A percentile compares a stretch with the other conserved stretches of the same genome.
phyloP scores from a whole-genome alignment of 805 yeast species.

The Yarrowia sp. region DNA sequence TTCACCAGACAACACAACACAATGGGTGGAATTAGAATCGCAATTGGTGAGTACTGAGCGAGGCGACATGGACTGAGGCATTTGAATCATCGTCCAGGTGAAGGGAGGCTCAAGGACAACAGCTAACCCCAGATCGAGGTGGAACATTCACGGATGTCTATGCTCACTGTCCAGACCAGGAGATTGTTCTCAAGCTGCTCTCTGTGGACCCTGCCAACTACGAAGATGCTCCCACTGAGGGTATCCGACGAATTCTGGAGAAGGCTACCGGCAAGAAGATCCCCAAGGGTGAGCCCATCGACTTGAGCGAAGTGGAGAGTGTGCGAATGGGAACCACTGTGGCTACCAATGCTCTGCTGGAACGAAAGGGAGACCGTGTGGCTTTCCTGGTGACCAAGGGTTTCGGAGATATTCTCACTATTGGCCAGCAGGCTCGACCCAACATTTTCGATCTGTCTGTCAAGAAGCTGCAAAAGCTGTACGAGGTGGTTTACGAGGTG shows the following conservation, averaged over 20 bases:
- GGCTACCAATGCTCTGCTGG: constrained; percentile 92
- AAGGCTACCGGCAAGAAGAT: constrained; percentile 52
- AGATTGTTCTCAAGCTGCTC: constrained; percentile 66
- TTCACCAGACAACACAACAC: background rate
- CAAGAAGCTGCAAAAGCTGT: constrained; percentile 65
- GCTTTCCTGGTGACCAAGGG: constrained; percentile 87
- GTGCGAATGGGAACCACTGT: constrained; percentile 92
- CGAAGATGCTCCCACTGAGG: constrained; percentile 89
- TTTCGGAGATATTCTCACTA: constrained; percentile 72
- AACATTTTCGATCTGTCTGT: constrained; percentile 81
- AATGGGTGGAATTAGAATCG: constrained; percentile 24
- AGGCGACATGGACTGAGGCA: too few species aligned
- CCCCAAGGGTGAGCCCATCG: constrained; percentile 60
- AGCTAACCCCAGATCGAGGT: constrained; percentile 50
- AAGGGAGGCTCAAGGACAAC: too few species aligned
- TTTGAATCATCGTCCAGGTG: too few species aligned
- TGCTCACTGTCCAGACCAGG: constrained; percentile 51
- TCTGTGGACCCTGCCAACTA: constrained; percentile 90
- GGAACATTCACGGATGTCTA: constrained; percentile 88
- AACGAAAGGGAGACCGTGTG: constrained; percentile 86
- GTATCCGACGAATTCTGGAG: constrained; percentile 76
- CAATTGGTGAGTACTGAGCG: constrained; percentile 13
- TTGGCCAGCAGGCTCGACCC: constrained; percentile 93
- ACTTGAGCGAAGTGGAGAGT: constrained; percentile 52
- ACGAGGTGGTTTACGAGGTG: constrained; percentile 73